A percentile compares a stretch with the other conserved stretches of the same genome.
Conservation (phyloP, 352 stramenopile genomes). For the Pythium oligandrum region DNA sequence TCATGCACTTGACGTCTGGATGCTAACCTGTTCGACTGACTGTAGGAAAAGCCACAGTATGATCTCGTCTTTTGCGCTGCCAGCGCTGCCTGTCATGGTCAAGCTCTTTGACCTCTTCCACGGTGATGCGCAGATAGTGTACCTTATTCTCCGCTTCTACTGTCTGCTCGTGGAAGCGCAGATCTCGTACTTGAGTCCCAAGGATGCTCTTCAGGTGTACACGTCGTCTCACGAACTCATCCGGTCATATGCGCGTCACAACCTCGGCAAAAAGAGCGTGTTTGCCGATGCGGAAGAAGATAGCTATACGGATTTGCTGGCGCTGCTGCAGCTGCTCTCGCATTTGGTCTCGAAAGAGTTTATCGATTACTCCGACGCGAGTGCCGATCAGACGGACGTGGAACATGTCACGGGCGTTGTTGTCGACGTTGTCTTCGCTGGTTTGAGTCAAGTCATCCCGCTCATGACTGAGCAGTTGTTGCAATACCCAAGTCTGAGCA, state of each 20-base stretch:
- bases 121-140: constrained; percentile 62
- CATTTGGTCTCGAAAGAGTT: constrained; percentile 81
- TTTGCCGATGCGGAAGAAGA: constrained; percentile 71
- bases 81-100: constrained; percentile 65
- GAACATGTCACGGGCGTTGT: constrained; percentile 63
- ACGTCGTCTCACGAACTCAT: constrained; percentile 68
- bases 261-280: constrained; percentile 63
- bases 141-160: constrained; percentile 73
- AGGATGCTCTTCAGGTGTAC: constrained; percentile 71
- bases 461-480: constrained; percentile 88
- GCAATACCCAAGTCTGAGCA: constrained; percentile 79
- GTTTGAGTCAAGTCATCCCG: constrained; percentile 80
- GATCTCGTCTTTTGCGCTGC: constrained; percentile 65
- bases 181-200: constrained; percentile 65
- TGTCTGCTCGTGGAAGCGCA: constrained; percentile 77
- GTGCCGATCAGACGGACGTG: constrained; percentile 44
- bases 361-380: constrained; percentile 82
- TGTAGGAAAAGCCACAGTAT: constrained; percentile 41
- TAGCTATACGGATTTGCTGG: constrained; percentile 64
- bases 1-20: too few species aligned
- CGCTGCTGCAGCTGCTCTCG: constrained; percentile 74
- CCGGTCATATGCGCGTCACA: constrained; percentile 56
- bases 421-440: constrained; percentile 86
- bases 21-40: too few species aligned
- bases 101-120: constrained; percentile 78